Evolutionary conservation across 1,139 yeast species (phyloP).

Genomic region (Blastobotrys petasosporus): DNA sequence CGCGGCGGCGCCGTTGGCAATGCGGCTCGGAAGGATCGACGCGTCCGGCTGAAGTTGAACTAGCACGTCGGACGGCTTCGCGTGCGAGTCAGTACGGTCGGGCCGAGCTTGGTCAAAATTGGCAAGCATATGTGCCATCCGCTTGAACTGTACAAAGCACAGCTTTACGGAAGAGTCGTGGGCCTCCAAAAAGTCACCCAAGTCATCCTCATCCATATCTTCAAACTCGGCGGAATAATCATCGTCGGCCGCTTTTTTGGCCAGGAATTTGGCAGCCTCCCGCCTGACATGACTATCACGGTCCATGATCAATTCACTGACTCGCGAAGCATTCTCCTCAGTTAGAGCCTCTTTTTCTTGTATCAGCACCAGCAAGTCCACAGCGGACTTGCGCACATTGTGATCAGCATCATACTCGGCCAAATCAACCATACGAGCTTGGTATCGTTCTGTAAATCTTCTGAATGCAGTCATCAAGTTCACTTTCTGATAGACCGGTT

Average conservation of each 20-base stretch:
- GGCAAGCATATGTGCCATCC: background rate
- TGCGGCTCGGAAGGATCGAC: slow-evolving; percentile 7
- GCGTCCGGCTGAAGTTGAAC: background rate
- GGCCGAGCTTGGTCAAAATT: background rate
- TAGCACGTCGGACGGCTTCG: slow-evolving; percentile 3
- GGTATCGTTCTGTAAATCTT: slow-evolving; percentile 68
- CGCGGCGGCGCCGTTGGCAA: slow-evolving; percentile 20
- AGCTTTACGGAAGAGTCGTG: slow-evolving; percentile 15
- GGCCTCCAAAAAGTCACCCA: slow-evolving; percentile 7
- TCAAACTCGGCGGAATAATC: slow-evolving; percentile 9
- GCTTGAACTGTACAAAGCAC: slow-evolving; percentile 5
- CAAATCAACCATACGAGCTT: slow-evolving; percentile 59
- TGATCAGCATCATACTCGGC: slow-evolving; percentile 48
- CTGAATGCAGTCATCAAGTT: slow-evolving; percentile 45
- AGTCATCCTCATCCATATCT: slow-evolving; percentile 13
- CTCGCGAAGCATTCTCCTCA: slow-evolving; percentile 5
- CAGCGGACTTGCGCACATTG: slow-evolving; percentile 48
- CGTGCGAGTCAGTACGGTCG: background rate
- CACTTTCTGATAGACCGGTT: slow-evolving; percentile 42
- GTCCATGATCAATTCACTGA: slow-evolving; percentile 23
- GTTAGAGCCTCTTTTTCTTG: slow-evolving; percentile 5
- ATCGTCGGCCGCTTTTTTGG: slow-evolving; percentile 11
- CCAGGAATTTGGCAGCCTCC: slow-evolving; percentile 27
- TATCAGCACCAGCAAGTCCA: slow-evolving; percentile 35
- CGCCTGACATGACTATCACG: slow-evolving; percentile 34